Percentiles rank a stretch among this genome's conserved stretches.
Conservation (phyloP, 352 stramenopile species). For the Globisporangium megalacanthum region DNA sequence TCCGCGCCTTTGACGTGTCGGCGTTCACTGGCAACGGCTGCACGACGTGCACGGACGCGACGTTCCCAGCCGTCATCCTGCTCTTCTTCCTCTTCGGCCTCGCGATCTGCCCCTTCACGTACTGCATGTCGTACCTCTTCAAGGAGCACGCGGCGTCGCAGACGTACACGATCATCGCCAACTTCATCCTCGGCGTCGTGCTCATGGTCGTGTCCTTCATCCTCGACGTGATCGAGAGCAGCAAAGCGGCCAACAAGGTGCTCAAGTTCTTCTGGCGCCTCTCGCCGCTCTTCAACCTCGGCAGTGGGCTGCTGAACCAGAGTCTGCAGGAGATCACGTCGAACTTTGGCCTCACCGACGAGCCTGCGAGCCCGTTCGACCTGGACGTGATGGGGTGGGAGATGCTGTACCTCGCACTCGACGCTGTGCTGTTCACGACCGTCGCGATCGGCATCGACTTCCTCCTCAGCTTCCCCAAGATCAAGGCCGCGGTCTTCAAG, state of each 20-base stretch:
- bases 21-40: slow-evolving; percentile 27
- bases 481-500: slow-evolving; percentile 49
- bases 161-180: slow-evolving; percentile 50
- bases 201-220: slow-evolving; percentile 59
- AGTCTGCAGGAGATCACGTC: slow-evolving; percentile 14
- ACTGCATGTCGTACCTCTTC: slow-evolving; percentile 56
- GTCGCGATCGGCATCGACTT: slow-evolving; percentile 48
- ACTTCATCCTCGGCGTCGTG: slow-evolving; percentile 56
- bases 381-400: slow-evolving; percentile 27
- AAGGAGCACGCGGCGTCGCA: slow-evolving; percentile 40
- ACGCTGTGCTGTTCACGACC: slow-evolving; percentile 16
- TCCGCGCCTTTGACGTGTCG: slow-evolving; percentile 28
- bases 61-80: slow-evolving; percentile 38
- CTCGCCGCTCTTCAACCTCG: slow-evolving; percentile 52
- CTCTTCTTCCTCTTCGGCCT: slow-evolving; percentile 56
- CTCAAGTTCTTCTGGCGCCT: slow-evolving; percentile 52
- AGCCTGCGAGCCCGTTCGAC: slow-evolving; percentile 19
- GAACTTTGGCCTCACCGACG: slow-evolving; percentile 4
- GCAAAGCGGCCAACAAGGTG: slow-evolving; percentile 22
- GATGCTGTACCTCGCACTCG: slow-evolving; percentile 26
- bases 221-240: slow-evolving; percentile 21
- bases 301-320: slow-evolving; percentile 9
- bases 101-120: slow-evolving; percentile 56
- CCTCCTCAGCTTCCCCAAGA: slow-evolving; percentile 51
- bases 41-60: slow-evolving; percentile 11